A percentile compares a stretch with the other conserved stretches of the same genome.
Conservation (phyloP, 2,329 filamentous ascomycete species). For the Bipolaris oryzae region DNA sequence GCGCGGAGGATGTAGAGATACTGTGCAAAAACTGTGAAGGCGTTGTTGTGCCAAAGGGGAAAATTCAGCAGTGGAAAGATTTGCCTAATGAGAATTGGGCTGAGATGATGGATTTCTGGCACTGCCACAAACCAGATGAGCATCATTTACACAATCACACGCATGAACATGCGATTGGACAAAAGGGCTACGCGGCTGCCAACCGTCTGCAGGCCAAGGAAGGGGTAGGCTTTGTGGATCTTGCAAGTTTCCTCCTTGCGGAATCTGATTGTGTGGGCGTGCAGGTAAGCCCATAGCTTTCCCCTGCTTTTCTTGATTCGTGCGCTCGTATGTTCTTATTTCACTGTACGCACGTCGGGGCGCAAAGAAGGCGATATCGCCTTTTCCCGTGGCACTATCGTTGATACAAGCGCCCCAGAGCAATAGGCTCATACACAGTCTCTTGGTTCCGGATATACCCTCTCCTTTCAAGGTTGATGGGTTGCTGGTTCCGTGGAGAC, state of each 20-base stretch:
- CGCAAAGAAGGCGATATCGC: constrained; percentile 63
- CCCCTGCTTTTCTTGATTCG: not conserved
- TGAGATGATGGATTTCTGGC: constrained; percentile 99
- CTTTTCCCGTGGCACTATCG: constrained; percentile 56
- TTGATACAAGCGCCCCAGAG: constrained; percentile 67
- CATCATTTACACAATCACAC: constrained; percentile 61
- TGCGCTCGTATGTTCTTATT: not conserved
- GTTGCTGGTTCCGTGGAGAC: constrained; percentile 30
- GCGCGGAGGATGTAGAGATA: constrained; percentile 25
- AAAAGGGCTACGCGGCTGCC: constrained; percentile 80
- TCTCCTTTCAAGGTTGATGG: constrained; percentile 43
- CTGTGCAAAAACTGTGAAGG: constrained; percentile 36
- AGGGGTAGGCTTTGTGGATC: constrained; percentile 78
- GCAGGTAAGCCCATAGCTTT: constrained; percentile 48
- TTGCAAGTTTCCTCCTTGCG: constrained; percentile 75
- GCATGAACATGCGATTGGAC: constrained; percentile 36
- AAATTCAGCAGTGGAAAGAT: constrained; percentile 75
- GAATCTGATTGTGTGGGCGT: constrained; percentile 66
- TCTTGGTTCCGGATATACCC: constrained; percentile 31
- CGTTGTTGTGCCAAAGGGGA: constrained; percentile 24
- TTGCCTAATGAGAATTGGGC: constrained; percentile 97
- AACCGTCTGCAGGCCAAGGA: constrained; percentile 71
- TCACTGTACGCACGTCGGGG: constrained; percentile 40
- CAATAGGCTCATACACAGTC: constrained; percentile 41
- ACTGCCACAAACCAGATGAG: constrained; percentile 88